Evolutionary conservation across 2,329 filamentous ascomycete genomes (phyloP), one percentile per base, ranked within the genome.

Genomic region (Exophiala aquamarina): DNA sequence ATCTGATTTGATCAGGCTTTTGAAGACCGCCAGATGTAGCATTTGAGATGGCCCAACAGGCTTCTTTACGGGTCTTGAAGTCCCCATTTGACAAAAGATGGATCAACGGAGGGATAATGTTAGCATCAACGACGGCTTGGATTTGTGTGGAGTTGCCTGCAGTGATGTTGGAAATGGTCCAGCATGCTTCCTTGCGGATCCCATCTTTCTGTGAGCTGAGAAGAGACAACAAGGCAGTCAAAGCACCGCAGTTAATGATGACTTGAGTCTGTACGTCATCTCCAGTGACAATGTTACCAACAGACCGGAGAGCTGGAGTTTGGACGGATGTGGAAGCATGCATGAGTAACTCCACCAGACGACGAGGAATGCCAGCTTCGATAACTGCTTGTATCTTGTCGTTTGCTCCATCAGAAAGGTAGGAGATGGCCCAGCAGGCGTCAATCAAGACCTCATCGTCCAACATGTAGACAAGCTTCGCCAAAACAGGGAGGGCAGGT

Each of bases 361-460:
- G 87, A 57, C 93, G 91, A 54, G 93, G 93, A 55, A 98, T 98
- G 59, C 93, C 92, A 35, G 92, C 93, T 74, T 98, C 93, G 62
- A 98, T 97, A 46, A 98, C 93, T 37, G 93, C 92, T 73, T 98
- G 93, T 57, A 98, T 98, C 78, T 98, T 98, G 66, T 98, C 93
- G 69, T 98, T 98, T 62, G 91, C 89, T 34, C 93, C 93, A 70
- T 98, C 93, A 3, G 93, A 97, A 15, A 98, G 83, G 67, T 98
- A 98, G 1, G 92, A 97, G 64, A 98, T 97, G 54, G 93, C 93
- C 93, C 93, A 98, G 83, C 93, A 98, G 50, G 93, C 93, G 70
- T 98, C 93, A 63, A 98, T 98, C 52, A 98, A 77, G 49, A 98
- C 93, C 70, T 98, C 93, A 60, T 98, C 93, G 66, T 98, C 93